Base-by-base conservation (phyloP, 169 alveolate genomes). In the Eimeria praecox region DNA sequence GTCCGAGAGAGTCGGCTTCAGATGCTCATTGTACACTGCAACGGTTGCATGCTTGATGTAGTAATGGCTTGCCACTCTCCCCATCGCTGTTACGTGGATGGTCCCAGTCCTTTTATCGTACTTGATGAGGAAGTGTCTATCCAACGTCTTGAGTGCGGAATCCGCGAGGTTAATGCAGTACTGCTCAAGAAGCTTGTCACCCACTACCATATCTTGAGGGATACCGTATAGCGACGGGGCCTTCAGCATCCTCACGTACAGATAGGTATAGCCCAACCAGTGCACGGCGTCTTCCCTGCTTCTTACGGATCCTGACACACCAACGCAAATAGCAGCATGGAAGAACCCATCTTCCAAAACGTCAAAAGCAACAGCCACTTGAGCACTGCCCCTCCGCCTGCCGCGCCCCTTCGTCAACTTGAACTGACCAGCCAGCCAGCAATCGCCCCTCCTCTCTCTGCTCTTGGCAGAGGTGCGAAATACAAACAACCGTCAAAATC, bases 201-300 rank as follows among this genome's bases (percentile, higher is more conserved):
- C 96, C 35, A 95, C 95, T 35, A 95, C 92, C 73, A 35, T 44
- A 42, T 83, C 98, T 52, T 94, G 98, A 71, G 97, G 91, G 20
- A 98, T 93, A 24, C 99, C 99, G 96, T 99, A 99, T 62, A 98
- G 96, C 20, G 92, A 89, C 4, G 99, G 99, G 73, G 97, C 96
- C 95, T 97, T 98, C 94, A 97, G 92, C 99, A 99, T 97, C 94
- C 99, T 97, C 52, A 99, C 99, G 95, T 98, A 98, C 95, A 99
- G 98, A 96, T 99, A 99, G n/a, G 99, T 99, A 83, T 98, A 98
- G 56, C 98, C 98, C 46, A 99, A 97, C 99, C 99, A 99, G 71
- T 99, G 97, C 24, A 99, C 99, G 0, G 99, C 99, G 90, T 99
- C 99, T 93, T 98, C 97, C 44, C 99, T 95, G 77, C 98, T 98